Evolutionary conservation across 2,329 filamentous ascomycete species (phyloP).

Genomic region (Nemania diffusa): DNA sequence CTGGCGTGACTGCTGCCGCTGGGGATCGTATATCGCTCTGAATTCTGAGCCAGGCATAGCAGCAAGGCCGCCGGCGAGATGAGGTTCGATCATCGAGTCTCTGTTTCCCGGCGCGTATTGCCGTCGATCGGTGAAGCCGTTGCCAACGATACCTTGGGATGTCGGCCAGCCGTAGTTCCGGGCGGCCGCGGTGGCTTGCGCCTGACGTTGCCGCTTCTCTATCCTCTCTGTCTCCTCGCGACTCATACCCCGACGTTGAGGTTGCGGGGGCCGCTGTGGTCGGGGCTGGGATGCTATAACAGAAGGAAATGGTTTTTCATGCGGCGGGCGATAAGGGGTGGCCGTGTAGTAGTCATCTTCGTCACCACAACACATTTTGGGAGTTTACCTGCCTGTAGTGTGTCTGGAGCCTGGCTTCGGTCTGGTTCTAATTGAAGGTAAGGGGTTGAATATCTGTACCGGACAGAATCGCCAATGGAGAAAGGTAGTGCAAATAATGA

Average conservation of each 20-base stretch:
- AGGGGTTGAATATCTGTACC: constrained; percentile 22
- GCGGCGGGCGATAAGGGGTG: constrained; percentile 13
- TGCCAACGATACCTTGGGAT: not conserved
- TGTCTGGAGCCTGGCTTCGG: too few relatives aligned
- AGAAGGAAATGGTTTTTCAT: constrained; percentile 15
- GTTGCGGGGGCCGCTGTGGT: constrained; percentile 3
- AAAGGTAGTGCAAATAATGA: not conserved
- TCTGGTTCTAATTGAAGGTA: constrained; percentile 12
- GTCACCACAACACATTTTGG: constrained; percentile 35
- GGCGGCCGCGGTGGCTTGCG: constrained; percentile 36
- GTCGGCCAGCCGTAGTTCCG: constrained; percentile 39
- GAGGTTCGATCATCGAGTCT: constrained; percentile 41
- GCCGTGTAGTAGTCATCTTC: constrained; percentile 29
- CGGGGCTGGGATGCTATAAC: not conserved
- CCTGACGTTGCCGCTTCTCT: constrained; percentile 32
- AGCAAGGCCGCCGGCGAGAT: constrained; percentile 27
- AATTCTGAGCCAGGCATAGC: constrained; percentile 40
- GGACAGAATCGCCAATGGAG: constrained; percentile 19
- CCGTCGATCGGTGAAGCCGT: not conserved
- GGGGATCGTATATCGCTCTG: constrained; percentile 34
- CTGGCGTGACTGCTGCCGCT: constrained; percentile 15
- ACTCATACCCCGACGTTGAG: not conserved
- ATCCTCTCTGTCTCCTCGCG: constrained; percentile 27
- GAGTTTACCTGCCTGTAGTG: not conserved
- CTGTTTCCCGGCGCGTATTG: constrained; percentile 23